Evolutionary conservation across 2,329 filamentous ascomycete species (phyloP), one percentile per base, ranked within the genome.

Genomic region (Gliomastix tumulicola): DNA sequence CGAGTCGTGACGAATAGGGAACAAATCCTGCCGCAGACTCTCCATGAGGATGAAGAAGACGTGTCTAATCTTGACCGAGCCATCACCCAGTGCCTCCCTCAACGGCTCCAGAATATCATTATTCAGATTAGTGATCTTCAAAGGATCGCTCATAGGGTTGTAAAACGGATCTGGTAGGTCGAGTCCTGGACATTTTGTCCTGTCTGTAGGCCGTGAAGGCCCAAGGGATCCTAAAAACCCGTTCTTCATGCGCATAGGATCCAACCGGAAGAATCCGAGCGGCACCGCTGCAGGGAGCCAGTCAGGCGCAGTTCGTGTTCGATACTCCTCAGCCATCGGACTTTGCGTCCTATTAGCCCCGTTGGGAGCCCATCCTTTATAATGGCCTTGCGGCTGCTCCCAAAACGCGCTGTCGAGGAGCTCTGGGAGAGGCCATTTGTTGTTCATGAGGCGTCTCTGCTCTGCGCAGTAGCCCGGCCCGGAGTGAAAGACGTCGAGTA

Each of bases 31-130:
- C 15, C 37, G 37, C 30, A 40, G 19, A 23, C 50, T 64, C 45
- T 58, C 59, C 21, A 62, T 44, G 21, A 57, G 57, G 5, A 62
- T 35, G 13, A 56, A 41, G 17, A 62, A 44, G 7, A 62, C 48
- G 34, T 62, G 58, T 40, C 58, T 59, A 39, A 62, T 59, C 30
- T 52, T 53, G 21, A 56, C 42, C 11, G 37, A 37, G 6, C 36
- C 44, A 5, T 41, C 25, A 10, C 36, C 28, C 10, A 49, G 35
- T 11, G 40, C 39, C 19, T 38, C 41, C 17, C 37, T 22, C 8
- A 49, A 34, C 4, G 44, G 38, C n/a, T 42, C 38, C 10, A 49
- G 19, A 12, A 59, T 31, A 1, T 48, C 47, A 21, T 49, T 42
- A 17, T 57, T 40, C 3, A 58, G 44, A 36, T 60, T 60, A 3